Base-by-base conservation (phyloP, 2,329 filamentous ascomycete genomes). In the Chaetomium strumarium region DNA sequence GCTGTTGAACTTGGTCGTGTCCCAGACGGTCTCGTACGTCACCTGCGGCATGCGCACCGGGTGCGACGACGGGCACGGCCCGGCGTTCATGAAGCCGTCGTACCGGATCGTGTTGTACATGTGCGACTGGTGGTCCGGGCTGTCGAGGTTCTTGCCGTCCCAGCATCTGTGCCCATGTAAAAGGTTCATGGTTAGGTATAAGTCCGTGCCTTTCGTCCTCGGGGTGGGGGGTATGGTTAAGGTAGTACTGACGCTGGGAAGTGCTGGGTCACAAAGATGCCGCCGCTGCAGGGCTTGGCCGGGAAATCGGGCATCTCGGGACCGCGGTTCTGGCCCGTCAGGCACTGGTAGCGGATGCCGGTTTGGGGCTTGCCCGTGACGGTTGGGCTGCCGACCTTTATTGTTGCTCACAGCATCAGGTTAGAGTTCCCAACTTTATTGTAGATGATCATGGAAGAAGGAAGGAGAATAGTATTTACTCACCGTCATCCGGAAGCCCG, bases 121-220 rank as follows among this genome's bases (percentile, higher is more conserved):
- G 55, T 67, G 64, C 17, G 60, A 60, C 31, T 63, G 59, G 60
- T 64, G 62, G 58, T 64, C 61, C 52, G 62, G 61, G 11, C 46
- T 54, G 61, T 76, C 74, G 36, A 75, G 68, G 59, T 74, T 75
- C 56, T 68, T 67, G 55, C 74, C 74, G 55, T 76, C 73, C 73
- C 74, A 76, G 67, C 74, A 76, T 19, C 72, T 74, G 13, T 82
- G 71, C 1, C 68, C n/a, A n/a, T n/a, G 30, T 33, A 33, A 7
- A 12, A 12, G 11, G 33, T 34, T n/a, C n/a, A 34, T 34, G 10
- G 33, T 34, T 34, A 34, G 33, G 10, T 34, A 14, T 34, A 10
- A 12, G 30, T 7, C 30, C 12, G 30, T 33, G n/a, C n/a, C 30
- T 7, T 33, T 33, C 7, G 30, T 33, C 12, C 30, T 33, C 30